These are phyloP conservation scores for Phaeophleospora eucalypticola DNA, from an alignment of 2,329 filamentous ascomycete species.

Conservation along the genomic window DNA sequence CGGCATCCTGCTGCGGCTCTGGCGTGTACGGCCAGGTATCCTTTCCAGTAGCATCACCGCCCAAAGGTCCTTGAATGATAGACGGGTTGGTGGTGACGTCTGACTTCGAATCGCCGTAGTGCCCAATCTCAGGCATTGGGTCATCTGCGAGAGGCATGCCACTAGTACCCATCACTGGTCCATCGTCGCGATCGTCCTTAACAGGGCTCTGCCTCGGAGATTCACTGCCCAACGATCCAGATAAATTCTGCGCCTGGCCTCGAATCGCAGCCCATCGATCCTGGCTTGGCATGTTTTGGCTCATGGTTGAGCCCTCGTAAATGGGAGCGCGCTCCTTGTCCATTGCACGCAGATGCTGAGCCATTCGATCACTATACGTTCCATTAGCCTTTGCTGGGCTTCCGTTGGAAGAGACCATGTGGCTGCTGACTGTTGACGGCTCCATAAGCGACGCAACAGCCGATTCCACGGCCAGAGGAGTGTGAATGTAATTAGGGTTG, in stretches of 20 bases:
- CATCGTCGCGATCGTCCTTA: constrained; percentile 44
- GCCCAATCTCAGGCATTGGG: constrained; percentile 74
- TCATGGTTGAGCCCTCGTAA: constrained; percentile 31
- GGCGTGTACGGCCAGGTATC: constrained; percentile 33
- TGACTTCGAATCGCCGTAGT: constrained; percentile 53
- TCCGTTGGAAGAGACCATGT: constrained; percentile 22
- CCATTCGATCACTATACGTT: constrained; percentile 28
- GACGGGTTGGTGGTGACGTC: constrained; percentile 84
- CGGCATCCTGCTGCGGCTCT: constrained; percentile 22
- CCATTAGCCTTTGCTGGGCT: constrained; percentile 24
- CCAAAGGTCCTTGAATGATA: constrained; percentile 69
- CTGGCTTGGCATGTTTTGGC: constrained; percentile 29
- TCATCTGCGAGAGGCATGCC: constrained; percentile 65
- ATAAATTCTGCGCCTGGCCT: constrained; percentile 39
- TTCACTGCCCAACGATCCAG: constrained; percentile 16
- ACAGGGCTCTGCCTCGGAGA: constrained; percentile 42
- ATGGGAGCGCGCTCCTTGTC: constrained; percentile 22
- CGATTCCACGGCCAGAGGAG: constrained; percentile 72
- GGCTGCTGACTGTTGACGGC: constrained; percentile 65
- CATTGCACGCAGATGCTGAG: constrained; percentile 23
- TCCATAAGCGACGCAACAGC: constrained; percentile 86
- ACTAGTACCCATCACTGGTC: constrained; percentile 60
- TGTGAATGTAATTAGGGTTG: constrained; percentile 73
- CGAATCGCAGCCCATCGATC: constrained; percentile 38
- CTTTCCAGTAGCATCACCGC: constrained; percentile 54